phyloP scores from a whole-genome alignment of 202 grass and related monocot genomes.

The Hordeum pubiflorum region DNA sequence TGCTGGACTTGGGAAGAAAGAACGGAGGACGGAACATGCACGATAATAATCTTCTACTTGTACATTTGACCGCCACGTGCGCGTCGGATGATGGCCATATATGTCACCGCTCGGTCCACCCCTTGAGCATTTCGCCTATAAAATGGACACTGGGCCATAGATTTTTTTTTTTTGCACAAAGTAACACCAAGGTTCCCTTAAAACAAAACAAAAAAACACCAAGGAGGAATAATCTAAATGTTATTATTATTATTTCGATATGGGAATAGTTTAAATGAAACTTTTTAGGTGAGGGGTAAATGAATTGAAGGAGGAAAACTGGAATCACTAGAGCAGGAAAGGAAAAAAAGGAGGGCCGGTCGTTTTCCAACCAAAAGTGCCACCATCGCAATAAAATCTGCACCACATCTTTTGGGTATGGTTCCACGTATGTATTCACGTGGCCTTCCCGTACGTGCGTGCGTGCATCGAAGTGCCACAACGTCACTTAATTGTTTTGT shows the following conservation, averaged over 20 bases:
- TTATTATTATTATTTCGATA: too few species aligned
- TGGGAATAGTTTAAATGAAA: too few species aligned
- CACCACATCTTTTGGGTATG: neutral
- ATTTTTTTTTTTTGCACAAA: too few species aligned
- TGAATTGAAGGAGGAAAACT: neutral
- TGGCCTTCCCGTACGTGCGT: neutral
- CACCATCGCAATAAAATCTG: neutral
- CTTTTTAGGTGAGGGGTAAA: neutral
- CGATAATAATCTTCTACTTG: neutral
- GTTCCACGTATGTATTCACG: neutral
- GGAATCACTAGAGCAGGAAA: neutral
- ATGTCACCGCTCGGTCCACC: neutral
- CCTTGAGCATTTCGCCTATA: neutral
- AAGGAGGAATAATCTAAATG: too few species aligned
- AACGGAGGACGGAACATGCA: neutral
- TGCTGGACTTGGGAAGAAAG: neutral
- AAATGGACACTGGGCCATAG: neutral
- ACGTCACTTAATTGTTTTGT: neutral
- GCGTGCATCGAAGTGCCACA: neutral
- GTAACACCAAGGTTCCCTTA: too few species aligned
- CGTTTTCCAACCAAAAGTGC: constrained; percentile 15
- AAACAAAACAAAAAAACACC: too few species aligned
- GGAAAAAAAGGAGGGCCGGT: neutral
- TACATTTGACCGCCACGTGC: constrained; percentile 12
- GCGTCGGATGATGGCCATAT: neutral